These are phyloP conservation scores for Plasmodium reichenowi DNA, from an alignment of 169 alveolate species.

Conservation along the genomic window DNA sequence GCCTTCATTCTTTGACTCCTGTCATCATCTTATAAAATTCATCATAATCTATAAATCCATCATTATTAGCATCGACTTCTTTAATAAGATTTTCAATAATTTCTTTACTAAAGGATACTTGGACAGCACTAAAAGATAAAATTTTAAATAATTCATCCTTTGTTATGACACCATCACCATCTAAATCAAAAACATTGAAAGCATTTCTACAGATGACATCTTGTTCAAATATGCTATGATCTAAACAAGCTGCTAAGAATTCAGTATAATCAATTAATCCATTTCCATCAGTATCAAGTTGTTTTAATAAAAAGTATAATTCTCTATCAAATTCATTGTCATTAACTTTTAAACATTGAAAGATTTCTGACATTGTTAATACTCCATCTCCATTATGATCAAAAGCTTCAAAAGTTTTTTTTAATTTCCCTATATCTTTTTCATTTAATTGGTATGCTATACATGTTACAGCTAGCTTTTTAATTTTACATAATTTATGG, in stretches of 20 bases:
- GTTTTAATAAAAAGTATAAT: constrained; percentile 82
- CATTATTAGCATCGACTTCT: constrained; percentile 85
- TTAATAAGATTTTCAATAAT: constrained; percentile 52
- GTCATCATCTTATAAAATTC: constrained; percentile 85
- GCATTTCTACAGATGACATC: constrained; percentile 92
- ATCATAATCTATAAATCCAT: constrained; percentile 83
- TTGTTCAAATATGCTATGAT: constrained; percentile 88
- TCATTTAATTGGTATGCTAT: constrained; percentile 94
- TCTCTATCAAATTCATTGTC: constrained; percentile 83
- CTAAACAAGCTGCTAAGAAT: constrained; percentile 95
- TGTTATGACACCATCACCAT: constrained; percentile 92
- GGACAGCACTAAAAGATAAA: constrained; percentile 30
- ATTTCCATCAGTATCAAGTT: constrained; percentile 91
- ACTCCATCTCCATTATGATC: constrained; percentile 95
- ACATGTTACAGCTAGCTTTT: constrained; percentile 94
- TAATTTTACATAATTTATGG: constrained; percentile 90
- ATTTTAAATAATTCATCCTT: constrained; percentile 85
- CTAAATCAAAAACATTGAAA: constrained; percentile 93
- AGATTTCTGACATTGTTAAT: constrained; percentile 82
- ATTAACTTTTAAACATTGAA: constrained; percentile 79
- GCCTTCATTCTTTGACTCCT: constrained; percentile 55
- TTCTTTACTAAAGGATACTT: constrained; percentile 77
- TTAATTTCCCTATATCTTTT: constrained; percentile 91
- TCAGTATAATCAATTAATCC: constrained; percentile 96
- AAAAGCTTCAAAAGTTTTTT: constrained; percentile 90